Conservation (phyloP, 129 eudicot species). For the Daucus carota region DH1_v3.0 NC_030386.2:21083001-21083500, state of each 20-base stretch:
- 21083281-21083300: slow-evolving; percentile 64
- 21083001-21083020: not conserved
- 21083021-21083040: too few relatives aligned
- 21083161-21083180: too few relatives aligned
- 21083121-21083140: not conserved
- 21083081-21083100: not conserved
- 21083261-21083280: slow-evolving; percentile 71
- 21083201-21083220: slow-evolving; percentile 27
- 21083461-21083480: slow-evolving; percentile 26
- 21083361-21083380: slow-evolving; percentile 68
- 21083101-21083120: not conserved
- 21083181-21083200: not conserved
- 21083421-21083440: slow-evolving; percentile 34
- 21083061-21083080: not conserved
- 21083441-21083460: slow-evolving; percentile 37
- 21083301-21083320: slow-evolving; percentile 72
- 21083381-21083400: slow-evolving; percentile 38
- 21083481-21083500: slow-evolving; percentile 36
- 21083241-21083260: slow-evolving; percentile 53
- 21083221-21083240: slow-evolving; percentile 56
- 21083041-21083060: not conserved
- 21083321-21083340: slow-evolving; percentile 85
- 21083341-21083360: slow-evolving; percentile 77
- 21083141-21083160: not conserved
- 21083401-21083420: slow-evolving; percentile 25